Percentiles rank a stretch among this genome's conserved stretches.
phyloP scores from a whole-genome alignment of 2,329 filamentous ascomycete genomes.

The Pyrenophora seminiperda region DNA sequence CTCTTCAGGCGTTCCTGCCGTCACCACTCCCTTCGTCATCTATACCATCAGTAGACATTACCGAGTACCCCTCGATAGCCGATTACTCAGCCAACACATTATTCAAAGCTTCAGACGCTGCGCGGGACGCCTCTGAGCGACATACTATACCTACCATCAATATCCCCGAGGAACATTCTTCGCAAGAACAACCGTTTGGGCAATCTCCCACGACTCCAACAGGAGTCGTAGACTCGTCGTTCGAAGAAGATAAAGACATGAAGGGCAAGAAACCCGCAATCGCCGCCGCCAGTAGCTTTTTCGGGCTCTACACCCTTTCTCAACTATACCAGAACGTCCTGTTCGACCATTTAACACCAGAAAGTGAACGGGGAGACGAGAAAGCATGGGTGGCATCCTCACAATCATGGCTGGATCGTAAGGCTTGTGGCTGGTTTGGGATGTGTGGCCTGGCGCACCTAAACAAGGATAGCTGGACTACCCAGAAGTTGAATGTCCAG shows the following conservation, averaged over 20 bases:
- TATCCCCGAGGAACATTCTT: constrained; percentile 34
- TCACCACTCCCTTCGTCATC: constrained; percentile 30
- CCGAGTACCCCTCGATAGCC: constrained; percentile 32
- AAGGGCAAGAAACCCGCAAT: constrained; percentile 44
- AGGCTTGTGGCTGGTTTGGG: constrained; percentile 74
- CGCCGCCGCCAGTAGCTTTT: constrained; percentile 43
- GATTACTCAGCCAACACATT: constrained; percentile 24
- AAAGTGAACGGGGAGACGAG: constrained; percentile 43
- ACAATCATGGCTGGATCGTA: constrained; percentile 47
- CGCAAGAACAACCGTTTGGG: constrained; percentile 26
- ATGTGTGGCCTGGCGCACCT: constrained; percentile 80
- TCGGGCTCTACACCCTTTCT: constrained; percentile 45
- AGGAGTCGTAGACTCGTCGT: constrained; percentile 19
- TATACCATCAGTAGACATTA: constrained; percentile 29
- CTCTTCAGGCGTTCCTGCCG: constrained; percentile 36
- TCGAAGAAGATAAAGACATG: constrained; percentile 38
- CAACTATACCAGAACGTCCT: constrained; percentile 45
- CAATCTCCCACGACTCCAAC: constrained; percentile 23
- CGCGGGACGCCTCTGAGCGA: constrained; percentile 36
- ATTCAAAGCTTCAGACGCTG: constrained; percentile 22
- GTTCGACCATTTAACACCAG: constrained; percentile 40
- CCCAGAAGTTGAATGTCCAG: constrained; percentile 30
- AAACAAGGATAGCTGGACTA: constrained; percentile 54
- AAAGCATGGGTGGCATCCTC: constrained; percentile 45
- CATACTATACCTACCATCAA: constrained; percentile 33